phyloP scores from a whole-genome alignment of 106 monocot species.

The Acanthochlamys bracteata region DNA sequence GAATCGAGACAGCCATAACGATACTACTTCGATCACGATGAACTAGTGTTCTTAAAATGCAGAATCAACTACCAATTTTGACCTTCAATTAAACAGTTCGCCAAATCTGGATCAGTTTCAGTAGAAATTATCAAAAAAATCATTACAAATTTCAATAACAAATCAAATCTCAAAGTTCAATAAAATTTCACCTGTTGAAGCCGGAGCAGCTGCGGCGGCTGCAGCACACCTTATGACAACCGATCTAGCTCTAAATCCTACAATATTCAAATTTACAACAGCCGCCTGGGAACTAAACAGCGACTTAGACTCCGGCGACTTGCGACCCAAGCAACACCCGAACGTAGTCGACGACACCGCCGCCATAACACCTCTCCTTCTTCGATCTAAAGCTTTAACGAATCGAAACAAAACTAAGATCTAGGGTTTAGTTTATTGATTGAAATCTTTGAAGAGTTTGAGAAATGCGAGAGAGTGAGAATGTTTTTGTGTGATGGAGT shows the following conservation, averaged over 20 bases:
- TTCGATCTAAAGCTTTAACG: not conserved
- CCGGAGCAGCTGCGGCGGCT: not conserved
- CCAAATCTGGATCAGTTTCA: not conserved
- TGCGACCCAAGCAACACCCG: not conserved
- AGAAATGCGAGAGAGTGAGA: not conserved
- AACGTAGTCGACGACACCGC: not conserved
- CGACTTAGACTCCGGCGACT: not conserved
- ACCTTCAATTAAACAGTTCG: too few species aligned
- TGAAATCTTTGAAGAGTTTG: slow-evolving; percentile 6
- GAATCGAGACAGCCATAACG: too few species aligned
- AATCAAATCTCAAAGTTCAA: not conserved
- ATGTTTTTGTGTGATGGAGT: not conserved
- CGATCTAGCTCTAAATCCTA: not conserved
- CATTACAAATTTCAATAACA: not conserved
- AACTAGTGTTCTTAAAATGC: too few species aligned
- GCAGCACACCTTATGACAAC: not conserved
- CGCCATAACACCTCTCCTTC: not conserved
- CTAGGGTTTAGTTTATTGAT: not conserved
- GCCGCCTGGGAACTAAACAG: not conserved
- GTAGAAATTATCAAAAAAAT: not conserved
- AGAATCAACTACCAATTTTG: too few species aligned
- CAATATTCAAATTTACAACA: not conserved
- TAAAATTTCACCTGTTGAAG: not conserved
- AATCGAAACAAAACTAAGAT: not conserved
- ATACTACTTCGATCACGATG: too few species aligned